Evolutionary conservation across 768 basidiomycete genomes (phyloP).

Genomic region (Porpolomopsis calyptriformis): DNA sequence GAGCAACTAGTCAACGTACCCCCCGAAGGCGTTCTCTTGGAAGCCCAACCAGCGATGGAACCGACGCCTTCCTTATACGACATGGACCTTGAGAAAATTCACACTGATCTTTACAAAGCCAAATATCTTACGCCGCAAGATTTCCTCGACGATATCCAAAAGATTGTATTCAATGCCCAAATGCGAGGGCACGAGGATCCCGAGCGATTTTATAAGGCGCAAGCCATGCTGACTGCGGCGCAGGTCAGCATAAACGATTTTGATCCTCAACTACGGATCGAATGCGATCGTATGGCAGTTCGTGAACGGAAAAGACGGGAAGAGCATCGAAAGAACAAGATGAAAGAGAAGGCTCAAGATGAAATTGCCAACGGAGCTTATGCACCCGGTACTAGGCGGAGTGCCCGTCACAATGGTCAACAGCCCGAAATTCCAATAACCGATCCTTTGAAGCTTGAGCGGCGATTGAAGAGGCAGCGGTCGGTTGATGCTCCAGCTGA

Average conservation of each 20-base stretch:
- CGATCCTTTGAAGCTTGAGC: slow-evolving; percentile 65
- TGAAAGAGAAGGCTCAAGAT: slow-evolving; percentile 25
- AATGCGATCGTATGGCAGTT: slow-evolving; percentile 82
- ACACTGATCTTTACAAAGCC: slow-evolving; percentile 70
- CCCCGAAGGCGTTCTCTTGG: slow-evolving; percentile 24
- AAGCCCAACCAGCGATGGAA: slow-evolving; percentile 27
- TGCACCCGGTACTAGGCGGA: slow-evolving; percentile 51
- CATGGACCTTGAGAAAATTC: slow-evolving; percentile 90
- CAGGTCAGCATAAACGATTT: slow-evolving; percentile 83
- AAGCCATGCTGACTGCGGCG: slow-evolving; percentile 80
- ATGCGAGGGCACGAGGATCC: slow-evolving; percentile 49
- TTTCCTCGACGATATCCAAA: slow-evolving; percentile 74
- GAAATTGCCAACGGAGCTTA: slow-evolving; percentile 21
- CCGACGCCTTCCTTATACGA: slow-evolving; percentile 53
- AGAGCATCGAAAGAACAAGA: slow-evolving; percentile 45
- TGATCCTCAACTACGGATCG: slow-evolving; percentile 63
- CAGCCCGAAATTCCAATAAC: slow-evolving; percentile 63
- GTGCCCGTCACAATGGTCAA: slow-evolving; percentile 63
- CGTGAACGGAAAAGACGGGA: slow-evolving; percentile 60
- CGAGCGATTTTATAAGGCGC: slow-evolving; percentile 72
- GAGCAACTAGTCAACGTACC: slow-evolving; percentile 25
- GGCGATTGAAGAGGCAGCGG: slow-evolving; percentile 62
- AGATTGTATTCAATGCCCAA: slow-evolving; percentile 68
- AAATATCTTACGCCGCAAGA: slow-evolving; percentile 81
- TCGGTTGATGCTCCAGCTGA: slow-evolving; percentile 45